Base-by-base conservation (phyloP, 371 early-diverging fungal species). In the Mucor ambiguus region DNA sequence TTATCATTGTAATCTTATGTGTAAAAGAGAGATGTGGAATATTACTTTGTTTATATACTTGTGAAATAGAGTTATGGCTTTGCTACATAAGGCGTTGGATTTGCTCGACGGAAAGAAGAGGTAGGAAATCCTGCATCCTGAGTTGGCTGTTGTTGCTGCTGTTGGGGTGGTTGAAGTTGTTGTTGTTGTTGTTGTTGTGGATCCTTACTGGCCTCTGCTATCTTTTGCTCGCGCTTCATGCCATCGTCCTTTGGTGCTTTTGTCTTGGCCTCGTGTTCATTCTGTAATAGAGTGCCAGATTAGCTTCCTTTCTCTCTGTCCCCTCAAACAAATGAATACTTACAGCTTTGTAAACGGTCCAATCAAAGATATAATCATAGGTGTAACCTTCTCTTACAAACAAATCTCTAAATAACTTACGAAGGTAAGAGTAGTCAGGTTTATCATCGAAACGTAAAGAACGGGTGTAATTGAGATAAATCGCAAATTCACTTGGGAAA, bases 291-390 rank as follows among this genome's bases (percentile, higher is more conserved):
- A n/a, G n/a, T n/a, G n/a, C n/a, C n/a, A n/a, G n/a, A n/a, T n/a
- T n/a, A n/a, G n/a, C n/a, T n/a, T n/a, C n/a, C n/a, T n/a, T n/a
- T n/a, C n/a, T n/a, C n/a, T n/a, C n/a, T n/a, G n/a, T n/a, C n/a
- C n/a, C n/a, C n/a, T n/a, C n/a, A n/a, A n/a, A n/a, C n/a, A n/a
- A n/a, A n/a, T 48, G 9, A 48, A 49, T 22, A 49, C 49, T 49
- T 26, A 32, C 60, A 14, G 43, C 60, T n/a, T 60, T 60, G 24
- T 60, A 60, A 49, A 90, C 84, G 26, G 90, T 95, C 99, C 99
- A 99, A 85, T 99, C 99, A 83, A 97, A 99, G 24, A 96, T 92
- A 81, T 97, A 96, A 79, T 99, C 99, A 77, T 97, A 96, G 78
- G 93, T 91, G 80, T 88, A 96, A 28, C 95, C 96, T 79, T 97